These are phyloP conservation scores for Pyrenophora tritici-repentis DNA, from an alignment of 2,329 filamentous ascomycete genomes.

Conservation along the genomic window DNA sequence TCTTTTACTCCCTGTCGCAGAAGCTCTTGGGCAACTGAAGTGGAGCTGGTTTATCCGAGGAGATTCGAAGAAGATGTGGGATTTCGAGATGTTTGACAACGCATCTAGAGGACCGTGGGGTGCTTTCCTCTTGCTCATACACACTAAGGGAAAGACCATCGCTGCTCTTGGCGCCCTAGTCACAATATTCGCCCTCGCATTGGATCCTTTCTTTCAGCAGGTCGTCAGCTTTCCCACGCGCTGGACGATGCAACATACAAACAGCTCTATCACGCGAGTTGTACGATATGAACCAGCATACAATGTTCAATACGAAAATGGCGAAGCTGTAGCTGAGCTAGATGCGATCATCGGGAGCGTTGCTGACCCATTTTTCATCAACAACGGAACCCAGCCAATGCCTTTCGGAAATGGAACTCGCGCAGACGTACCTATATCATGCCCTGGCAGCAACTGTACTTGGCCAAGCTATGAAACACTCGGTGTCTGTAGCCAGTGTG, in stretches of 20 bases:
- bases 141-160: constrained; percentile 26
- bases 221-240: constrained; percentile 32
- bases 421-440: constrained; percentile 32
- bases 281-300: constrained; percentile 15
- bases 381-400: constrained; percentile 28
- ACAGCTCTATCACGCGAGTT: constrained; percentile 17
- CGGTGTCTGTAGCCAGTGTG: constrained; percentile 31
- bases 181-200: constrained; percentile 21
- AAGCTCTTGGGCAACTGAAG: constrained; percentile 43
- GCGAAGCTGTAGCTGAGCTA: no score
- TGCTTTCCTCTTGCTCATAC: constrained; percentile 17
- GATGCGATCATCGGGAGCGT: no score
- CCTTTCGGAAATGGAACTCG: constrained; percentile 30
- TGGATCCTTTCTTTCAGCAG: constrained; percentile 44
- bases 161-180: constrained; percentile 32
- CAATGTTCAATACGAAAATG: no score
- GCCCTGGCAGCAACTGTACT: constrained; percentile 37
- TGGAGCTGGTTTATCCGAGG: constrained; percentile 44
- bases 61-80: constrained; percentile 38
- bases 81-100: constrained; percentile 47
- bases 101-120: constrained; percentile 38
- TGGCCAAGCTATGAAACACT: constrained; percentile 36
- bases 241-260: constrained; percentile 21
- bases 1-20: constrained; percentile 32
- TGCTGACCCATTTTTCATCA: no score